Conservation (phyloP, 2,329 filamentous ascomycete genomes). For the Elsinoe ampelina region DNA sequence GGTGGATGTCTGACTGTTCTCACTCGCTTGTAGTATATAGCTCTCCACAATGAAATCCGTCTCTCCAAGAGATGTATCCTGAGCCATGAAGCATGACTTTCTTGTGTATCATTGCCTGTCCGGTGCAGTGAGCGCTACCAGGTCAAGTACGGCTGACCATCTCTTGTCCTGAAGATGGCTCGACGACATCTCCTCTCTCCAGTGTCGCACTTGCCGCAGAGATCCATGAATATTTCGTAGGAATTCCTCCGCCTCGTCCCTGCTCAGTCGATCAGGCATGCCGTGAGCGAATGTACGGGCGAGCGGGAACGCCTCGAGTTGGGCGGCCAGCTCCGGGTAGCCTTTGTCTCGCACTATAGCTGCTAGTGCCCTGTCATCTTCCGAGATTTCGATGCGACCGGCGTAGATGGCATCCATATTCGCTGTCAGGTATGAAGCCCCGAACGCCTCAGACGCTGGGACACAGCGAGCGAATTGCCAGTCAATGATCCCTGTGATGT, state of each 20-base stretch:
- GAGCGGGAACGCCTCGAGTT: background rate
- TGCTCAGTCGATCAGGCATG: background rate
- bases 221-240: background rate
- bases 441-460: conserved; percentile 13
- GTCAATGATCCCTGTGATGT: conserved; percentile 43
- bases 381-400: background rate
- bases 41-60: too few relatives aligned
- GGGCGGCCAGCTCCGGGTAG: background rate
- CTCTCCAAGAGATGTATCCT: too few relatives aligned
- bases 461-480: conserved; percentile 25
- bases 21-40: too few relatives aligned
- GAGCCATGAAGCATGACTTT: too few relatives aligned
- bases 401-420: background rate
- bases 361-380: background rate
- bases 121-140: too few relatives aligned
- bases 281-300: background rate
- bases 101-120: too few relatives aligned
- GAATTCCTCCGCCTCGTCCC: background rate
- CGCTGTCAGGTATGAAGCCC: conserved; percentile 11
- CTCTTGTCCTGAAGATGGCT: too few relatives aligned
- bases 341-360: background rate
- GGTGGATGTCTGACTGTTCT: too few relatives aligned
- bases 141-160: background rate
- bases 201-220: background rate
- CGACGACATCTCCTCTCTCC: background rate